Evolutionary conservation across 2,329 filamentous ascomycete genomes (phyloP), one percentile per base, ranked within the genome.

Genomic region (Calycina herbarum): DNA sequence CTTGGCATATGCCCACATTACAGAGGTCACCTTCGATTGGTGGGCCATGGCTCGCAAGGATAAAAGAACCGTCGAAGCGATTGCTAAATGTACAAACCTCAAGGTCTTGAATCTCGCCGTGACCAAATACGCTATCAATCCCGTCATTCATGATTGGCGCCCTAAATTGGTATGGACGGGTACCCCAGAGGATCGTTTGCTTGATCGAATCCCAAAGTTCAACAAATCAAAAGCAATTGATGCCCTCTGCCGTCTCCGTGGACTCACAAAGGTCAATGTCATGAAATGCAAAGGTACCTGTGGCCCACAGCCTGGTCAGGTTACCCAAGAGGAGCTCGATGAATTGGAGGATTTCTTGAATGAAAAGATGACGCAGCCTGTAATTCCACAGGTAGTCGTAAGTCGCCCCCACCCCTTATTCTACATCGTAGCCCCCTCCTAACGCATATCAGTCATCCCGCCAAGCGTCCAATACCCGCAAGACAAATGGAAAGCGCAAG

Each of bases 211-310:
- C 15, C 57, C 29, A 33, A 69, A 66, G 20, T 72, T 73, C 62
- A 63, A 31, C 20, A 65, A 33, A n/a, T 54, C 64, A 35, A 57
- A 56, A 51, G 67, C 64, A 5, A 72, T 71, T 29, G 70, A 73
- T 29, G 62, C 11, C 6, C 59, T 73, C 5, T 8, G 61, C 31
- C 20, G 13, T 6, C 24, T 73, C 27, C 63, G 63, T n/a, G 68
- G 66, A 35, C 29, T 73, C 2, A 59, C 69, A 17, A 66, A 64
- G 24, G 68, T 73, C 20, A 69, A 59, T 2, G 63, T 72, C n/a
- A 38, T 33, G 15, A 58, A 11, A 35, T 8, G 7, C n/a, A 8
- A 11, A 2, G 10, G 31, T 15, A 33, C 20, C 10, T n/a, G 27
- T 17, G 10, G 15, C 11, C 8, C 58, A n/a, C 40, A 13, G 1